Evolutionary conservation across 176 grass and related monocot genomes (phyloP).

Genomic region (Bromus sterilis): DNA sequence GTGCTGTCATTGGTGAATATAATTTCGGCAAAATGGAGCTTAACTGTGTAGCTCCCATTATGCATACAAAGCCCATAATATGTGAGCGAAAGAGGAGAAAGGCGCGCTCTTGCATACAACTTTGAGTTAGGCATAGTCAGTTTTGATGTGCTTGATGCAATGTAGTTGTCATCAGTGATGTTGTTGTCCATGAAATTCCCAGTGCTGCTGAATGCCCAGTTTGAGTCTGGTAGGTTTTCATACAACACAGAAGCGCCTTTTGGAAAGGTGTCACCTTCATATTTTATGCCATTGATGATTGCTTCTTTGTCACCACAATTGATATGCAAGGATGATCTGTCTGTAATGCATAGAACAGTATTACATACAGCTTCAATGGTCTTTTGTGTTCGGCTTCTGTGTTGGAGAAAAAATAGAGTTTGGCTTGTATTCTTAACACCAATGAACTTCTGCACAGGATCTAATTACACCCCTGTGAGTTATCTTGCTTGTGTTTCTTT

Average conservation of each 20-base stretch:
- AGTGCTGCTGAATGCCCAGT: conserved; percentile 94
- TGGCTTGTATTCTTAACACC: neutral
- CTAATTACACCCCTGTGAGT: neutral
- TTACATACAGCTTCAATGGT: conserved; percentile 11
- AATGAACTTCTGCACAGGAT: neutral
- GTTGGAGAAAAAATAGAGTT: neutral
- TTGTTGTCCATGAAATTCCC: conserved; percentile 88
- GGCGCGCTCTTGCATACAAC: conserved; percentile 65
- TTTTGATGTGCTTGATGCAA: conserved; percentile 46
- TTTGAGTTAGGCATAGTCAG: conserved; percentile 42
- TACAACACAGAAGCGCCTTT: conserved; percentile 65
- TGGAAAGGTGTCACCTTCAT: conserved; percentile 54
- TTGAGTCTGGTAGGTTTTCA: conserved; percentile 31
- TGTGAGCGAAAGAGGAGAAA: conserved; percentile 88
- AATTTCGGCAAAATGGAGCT: conserved; percentile 80
- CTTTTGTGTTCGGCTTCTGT: neutral
- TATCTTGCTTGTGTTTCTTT: neutral
- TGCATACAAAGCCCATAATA: conserved; percentile 94
- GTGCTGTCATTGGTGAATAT: conserved; percentile 74
- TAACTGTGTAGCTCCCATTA: conserved; percentile 68
- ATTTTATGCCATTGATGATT: conserved; percentile 45
- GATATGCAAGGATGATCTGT: conserved; percentile 56
- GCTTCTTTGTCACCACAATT: conserved; percentile 83
- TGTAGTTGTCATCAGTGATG: conserved; percentile 66
- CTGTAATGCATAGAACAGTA: conserved; percentile 22